A percentile compares a stretch with the other conserved stretches of the same genome.
Conservation (phyloP, 78 protist species). For the Bigelowiella natans region DNA sequence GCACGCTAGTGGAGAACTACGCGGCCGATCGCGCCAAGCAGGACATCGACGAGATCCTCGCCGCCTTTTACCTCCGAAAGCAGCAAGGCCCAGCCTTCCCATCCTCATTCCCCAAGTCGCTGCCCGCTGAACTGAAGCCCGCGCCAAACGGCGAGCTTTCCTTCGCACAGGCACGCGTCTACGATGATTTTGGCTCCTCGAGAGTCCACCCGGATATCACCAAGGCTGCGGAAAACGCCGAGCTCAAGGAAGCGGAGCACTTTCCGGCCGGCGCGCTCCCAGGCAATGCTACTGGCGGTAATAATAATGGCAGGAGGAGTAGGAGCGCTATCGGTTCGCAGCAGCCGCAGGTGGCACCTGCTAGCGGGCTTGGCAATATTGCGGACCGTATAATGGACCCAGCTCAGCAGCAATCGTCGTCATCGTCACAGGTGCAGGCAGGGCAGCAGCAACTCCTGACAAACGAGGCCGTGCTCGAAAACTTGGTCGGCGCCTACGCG, state of each 20-base stretch:
- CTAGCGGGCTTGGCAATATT: no score
- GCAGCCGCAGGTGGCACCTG: no score
- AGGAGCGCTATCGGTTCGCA: no score
- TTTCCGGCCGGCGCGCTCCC: background rate
- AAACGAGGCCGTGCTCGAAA: background rate
- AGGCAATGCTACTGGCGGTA: no score
- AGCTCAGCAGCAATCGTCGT: no score
- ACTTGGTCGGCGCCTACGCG: background rate
- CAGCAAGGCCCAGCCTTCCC: constrained; percentile 31
- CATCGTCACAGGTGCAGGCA: no score
- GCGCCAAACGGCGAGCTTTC: constrained; percentile 49
- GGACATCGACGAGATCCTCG: constrained; percentile 65
- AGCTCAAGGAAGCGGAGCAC: background rate
- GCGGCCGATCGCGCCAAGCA: constrained; percentile 64
- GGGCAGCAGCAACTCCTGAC: no score
- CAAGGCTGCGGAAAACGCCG: background rate
- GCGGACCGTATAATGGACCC: no score
- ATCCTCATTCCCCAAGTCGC: constrained; percentile 5
- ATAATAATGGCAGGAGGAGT: no score
- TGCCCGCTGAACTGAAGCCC: constrained; percentile 75
- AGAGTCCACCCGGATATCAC: constrained; percentile 27
- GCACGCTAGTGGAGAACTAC: constrained; percentile 67
- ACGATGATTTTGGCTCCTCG: constrained; percentile 59
- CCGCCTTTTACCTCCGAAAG: constrained; percentile 39
- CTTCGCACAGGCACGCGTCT: constrained; percentile 60